Percentiles rank a stretch among this genome's conserved stretches.
These are phyloP conservation scores for Somion occarium DNA, from an alignment of 1,284 basidiomycete species.

Conservation along the genomic window DNA sequence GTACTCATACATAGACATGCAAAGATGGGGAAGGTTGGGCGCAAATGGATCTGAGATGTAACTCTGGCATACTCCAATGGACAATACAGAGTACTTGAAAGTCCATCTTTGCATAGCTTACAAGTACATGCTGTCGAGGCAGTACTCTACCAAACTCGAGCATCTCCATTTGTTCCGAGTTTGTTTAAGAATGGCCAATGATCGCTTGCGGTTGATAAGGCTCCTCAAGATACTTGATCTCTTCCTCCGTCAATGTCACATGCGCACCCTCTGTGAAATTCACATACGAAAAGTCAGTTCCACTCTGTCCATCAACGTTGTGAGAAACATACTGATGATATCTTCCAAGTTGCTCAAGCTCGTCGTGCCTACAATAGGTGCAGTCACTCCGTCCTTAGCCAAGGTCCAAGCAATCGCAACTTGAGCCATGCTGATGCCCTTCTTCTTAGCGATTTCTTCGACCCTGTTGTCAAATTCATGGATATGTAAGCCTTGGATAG, in stretches of 20 bases:
- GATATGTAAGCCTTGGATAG: not conserved
- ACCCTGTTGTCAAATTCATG: too few species aligned
- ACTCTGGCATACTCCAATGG: too few species aligned
- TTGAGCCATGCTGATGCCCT: constrained; percentile 51
- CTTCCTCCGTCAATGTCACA: constrained; percentile 4
- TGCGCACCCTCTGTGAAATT: constrained; percentile 1
- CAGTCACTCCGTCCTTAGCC: constrained; percentile 36
- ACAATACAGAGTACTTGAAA: too few species aligned
- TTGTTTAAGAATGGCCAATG: constrained; percentile 2
- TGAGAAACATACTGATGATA: constrained; percentile 1
- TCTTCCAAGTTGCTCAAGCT: constrained; percentile 46
- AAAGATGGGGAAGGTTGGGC: too few species aligned
- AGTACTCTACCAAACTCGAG: too few species aligned
- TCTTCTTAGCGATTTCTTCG: constrained; percentile 48
- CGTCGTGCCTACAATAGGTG: constrained; percentile 52
- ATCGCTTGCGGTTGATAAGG: constrained; percentile 4
- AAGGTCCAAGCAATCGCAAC: constrained; percentile 50
- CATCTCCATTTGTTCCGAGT: too few species aligned
- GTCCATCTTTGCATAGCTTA: too few species aligned
- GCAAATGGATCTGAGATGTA: too few species aligned
- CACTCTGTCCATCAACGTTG: not conserved
- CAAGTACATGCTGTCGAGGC: too few species aligned
- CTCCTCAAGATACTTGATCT: constrained; percentile 8
- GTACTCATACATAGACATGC: too few species aligned
- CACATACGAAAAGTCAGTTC: not conserved